Conservation (phyloP, 2,329 filamentous ascomycete species). For the Chalara sp. region DNA sequence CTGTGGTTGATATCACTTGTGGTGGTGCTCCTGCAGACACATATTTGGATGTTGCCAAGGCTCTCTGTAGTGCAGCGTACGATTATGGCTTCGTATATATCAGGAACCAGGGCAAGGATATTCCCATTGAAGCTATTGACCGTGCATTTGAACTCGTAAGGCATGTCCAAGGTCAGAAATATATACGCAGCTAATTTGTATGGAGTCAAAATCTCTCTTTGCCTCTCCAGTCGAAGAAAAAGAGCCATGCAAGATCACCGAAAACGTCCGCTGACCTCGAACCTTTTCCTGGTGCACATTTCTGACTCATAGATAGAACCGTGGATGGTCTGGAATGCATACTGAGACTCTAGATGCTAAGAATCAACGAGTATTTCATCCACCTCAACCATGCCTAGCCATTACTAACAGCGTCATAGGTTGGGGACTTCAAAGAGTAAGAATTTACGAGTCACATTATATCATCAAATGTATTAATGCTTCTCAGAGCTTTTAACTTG, state of each 20-base stretch:
- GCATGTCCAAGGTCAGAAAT: neutral
- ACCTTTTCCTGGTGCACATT: slow-evolving; percentile 25
- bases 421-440: slow-evolving; percentile 85
- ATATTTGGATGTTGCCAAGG: slow-evolving; percentile 13
- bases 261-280: slow-evolving; percentile 36
- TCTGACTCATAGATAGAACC: slow-evolving; percentile 50
- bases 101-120: slow-evolving; percentile 63
- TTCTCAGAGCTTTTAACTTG: slow-evolving; percentile 79
- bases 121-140: slow-evolving; percentile 59
- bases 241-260: slow-evolving; percentile 64
- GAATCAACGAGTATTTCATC: slow-evolving; percentile 59
- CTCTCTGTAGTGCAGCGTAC: slow-evolving; percentile 72
- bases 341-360: slow-evolving; percentile 81
- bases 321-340: slow-evolving; percentile 84
- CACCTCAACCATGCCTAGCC: neutral
- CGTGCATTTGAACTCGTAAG: slow-evolving; percentile 67
- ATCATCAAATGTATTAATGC: slow-evolving; percentile 1
- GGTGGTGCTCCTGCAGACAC: too few relatives aligned
- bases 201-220: slow-evolving; percentile 68
- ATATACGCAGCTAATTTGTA: neutral
- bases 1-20: slow-evolving; percentile 66
- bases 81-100: slow-evolving; percentile 89
- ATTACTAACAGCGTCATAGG: slow-evolving; percentile 34
- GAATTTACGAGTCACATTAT: slow-evolving; percentile 11
- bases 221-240: slow-evolving; percentile 65